A percentile compares a stretch with the other conserved stretches of the same genome.
phyloP scores from a whole-genome alignment of 2,329 filamentous ascomycete genomes.

The Neofusicoccum ribis region DNA sequence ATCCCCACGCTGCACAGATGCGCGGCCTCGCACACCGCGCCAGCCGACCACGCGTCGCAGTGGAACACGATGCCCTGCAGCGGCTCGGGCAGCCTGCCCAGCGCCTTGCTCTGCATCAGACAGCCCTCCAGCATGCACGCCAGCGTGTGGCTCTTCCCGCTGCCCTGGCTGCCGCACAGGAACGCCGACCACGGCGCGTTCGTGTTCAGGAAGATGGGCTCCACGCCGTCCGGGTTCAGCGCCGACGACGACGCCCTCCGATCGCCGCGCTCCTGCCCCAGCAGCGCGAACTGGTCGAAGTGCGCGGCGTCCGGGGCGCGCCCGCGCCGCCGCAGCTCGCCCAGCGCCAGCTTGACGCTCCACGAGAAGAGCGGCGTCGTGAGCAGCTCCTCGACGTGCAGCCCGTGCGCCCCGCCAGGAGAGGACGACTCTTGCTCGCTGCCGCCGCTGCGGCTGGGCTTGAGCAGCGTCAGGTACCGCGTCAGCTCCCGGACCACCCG shows the following conservation, averaged over 20 bases:
- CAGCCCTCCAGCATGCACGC: constrained; percentile 63
- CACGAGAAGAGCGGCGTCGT: constrained; percentile 16
- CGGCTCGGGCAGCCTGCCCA: constrained; percentile 51
- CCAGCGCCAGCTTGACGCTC: constrained; percentile 10
- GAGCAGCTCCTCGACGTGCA: constrained; percentile 13
- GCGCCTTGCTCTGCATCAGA: constrained; percentile 44
- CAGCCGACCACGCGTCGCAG: constrained; percentile 46
- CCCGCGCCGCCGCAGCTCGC: background rate
- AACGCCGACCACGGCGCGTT: constrained; percentile 60
- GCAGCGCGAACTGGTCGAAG: constrained; percentile 17
- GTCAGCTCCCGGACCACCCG: constrained; percentile 3
- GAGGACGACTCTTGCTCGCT: no score
- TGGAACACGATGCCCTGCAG: constrained; percentile 62
- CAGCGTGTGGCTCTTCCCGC: constrained; percentile 62
- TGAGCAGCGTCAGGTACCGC: constrained; percentile 4
- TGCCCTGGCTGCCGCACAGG: constrained; percentile 64
- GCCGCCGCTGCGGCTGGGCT: background rate
- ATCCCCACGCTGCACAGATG: constrained; percentile 52
- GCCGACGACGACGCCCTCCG: background rate
- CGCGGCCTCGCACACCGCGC: constrained; percentile 58
- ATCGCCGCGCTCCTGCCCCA: constrained; percentile 6
- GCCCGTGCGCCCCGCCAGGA: background rate
- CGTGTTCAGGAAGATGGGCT: constrained; percentile 52
- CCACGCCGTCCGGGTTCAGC: background rate
- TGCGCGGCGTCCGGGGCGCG: background rate